These are phyloP conservation scores for Fusarium coffeatum DNA, from an alignment of 2,329 filamentous ascomycete genomes.

Conservation along the genomic window DNA sequence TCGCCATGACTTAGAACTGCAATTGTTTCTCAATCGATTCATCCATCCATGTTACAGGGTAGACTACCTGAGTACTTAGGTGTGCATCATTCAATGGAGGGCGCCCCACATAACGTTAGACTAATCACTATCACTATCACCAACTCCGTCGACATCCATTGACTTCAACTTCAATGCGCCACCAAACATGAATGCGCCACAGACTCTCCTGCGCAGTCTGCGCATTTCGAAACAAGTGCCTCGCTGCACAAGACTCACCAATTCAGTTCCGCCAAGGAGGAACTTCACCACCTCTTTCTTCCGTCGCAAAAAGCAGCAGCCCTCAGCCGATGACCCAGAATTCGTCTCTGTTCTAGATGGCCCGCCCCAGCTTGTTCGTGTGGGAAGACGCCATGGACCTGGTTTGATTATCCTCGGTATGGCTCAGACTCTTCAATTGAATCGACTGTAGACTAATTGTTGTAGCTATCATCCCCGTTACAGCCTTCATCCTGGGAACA, in stretches of 20 bases:
- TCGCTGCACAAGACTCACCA: conserved; percentile 23
- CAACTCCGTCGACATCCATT: not conserved
- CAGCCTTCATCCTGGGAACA: conserved; percentile 87
- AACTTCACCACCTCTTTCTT: conserved; percentile 37
- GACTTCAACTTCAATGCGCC: conserved; percentile 22
- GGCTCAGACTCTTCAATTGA: not conserved
- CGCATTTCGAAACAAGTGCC: conserved; percentile 29
- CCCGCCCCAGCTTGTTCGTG: conserved; percentile 81
- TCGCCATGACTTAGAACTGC: not conserved
- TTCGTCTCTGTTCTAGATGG: conserved; percentile 91
- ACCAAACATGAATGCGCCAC: conserved; percentile 45
- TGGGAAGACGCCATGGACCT: conserved; percentile 78
- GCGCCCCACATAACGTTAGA: not conserved
- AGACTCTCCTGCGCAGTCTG: conserved; percentile 44
- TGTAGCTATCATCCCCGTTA: conserved; percentile 84
- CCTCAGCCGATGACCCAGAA: conserved; percentile 75
- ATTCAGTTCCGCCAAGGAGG: conserved; percentile 18
- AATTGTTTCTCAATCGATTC: not conserved
- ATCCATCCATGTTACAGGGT: not conserved
- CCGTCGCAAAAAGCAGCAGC: conserved; percentile 58
- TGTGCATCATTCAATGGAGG: not conserved
- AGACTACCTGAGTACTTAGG: not conserved
- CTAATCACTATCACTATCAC: conserved; percentile 31
- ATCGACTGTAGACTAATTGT: not conserved
- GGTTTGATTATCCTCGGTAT: conserved; percentile 82